These are phyloP conservation scores for Yarrowia sp. DNA, from an alignment of 805 yeast genomes.

Conservation along the genomic window DNA sequence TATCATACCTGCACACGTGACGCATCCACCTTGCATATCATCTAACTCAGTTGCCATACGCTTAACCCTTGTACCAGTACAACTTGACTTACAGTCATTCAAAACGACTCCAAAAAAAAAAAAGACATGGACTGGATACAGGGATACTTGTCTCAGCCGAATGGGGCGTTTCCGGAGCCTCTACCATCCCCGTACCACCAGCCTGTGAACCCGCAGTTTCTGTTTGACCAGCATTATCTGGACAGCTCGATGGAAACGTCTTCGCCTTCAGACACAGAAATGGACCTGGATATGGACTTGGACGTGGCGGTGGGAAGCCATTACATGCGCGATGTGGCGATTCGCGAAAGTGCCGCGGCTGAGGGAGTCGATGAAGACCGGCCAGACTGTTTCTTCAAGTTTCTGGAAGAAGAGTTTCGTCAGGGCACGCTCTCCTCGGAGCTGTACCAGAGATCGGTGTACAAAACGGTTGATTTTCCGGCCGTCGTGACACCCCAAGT, in stretches of 20 bases:
- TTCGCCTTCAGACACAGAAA: not conserved
- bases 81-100: not conserved
- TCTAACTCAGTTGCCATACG: not conserved
- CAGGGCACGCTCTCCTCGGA: constrained; percentile 2
- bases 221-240: constrained; percentile 10
- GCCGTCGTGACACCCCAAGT: not conserved
- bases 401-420: constrained; percentile 18
- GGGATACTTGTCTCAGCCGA: not conserved
- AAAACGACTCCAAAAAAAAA: not conserved
- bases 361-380: constrained; percentile 19
- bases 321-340: constrained; percentile 16
- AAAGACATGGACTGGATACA: constrained; percentile 6
- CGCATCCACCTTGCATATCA: constrained; percentile 30
- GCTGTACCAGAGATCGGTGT: constrained; percentile 20
- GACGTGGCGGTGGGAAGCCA: not conserved
- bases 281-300: constrained; percentile 15
- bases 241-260: not conserved
- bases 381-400: constrained; percentile 22
- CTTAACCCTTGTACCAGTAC: too few relatives aligned
- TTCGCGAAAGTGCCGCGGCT: not conserved
- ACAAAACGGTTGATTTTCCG: constrained; percentile 12
- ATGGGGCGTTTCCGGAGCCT: not conserved
- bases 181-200: not conserved
- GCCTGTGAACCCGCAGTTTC: not conserved
- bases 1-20: not conserved